Conservation (phyloP, 2,329 filamentous ascomycete genomes). For the Pseudogymnoascus sp. region DNA sequence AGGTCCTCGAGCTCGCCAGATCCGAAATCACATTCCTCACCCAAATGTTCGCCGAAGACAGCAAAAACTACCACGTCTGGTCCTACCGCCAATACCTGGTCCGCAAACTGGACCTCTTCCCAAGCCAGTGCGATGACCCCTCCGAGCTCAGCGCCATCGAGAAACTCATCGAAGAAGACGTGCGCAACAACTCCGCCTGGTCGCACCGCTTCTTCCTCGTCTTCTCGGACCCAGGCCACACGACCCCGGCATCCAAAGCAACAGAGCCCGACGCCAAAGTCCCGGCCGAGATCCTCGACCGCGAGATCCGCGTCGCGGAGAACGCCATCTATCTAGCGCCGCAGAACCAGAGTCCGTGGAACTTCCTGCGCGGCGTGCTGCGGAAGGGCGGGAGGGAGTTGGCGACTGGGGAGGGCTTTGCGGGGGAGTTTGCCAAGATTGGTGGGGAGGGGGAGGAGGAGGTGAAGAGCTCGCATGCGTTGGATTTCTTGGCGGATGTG, state of each 20-base stretch:
- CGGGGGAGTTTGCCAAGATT: constrained; percentile 43
- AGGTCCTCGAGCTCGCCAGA: constrained; percentile 48
- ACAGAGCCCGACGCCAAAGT: constrained; percentile 49
- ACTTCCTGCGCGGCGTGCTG: constrained; percentile 75
- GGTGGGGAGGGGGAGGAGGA: constrained; percentile 40
- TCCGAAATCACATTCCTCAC: constrained; percentile 71
- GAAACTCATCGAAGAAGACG: constrained; percentile 66
- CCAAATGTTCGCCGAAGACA: constrained; percentile 74
- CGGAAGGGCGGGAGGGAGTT: constrained; percentile 54
- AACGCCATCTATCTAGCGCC: constrained; percentile 70
- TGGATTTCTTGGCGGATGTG: constrained; percentile 67
- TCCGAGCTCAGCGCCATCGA: constrained; percentile 67
- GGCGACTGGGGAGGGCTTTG: constrained; percentile 41
- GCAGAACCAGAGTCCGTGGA: constrained; percentile 93
- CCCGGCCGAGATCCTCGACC: constrained; percentile 56
- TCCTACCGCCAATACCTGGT: constrained; percentile 75
- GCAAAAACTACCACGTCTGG: constrained; percentile 99
- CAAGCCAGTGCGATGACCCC: constrained; percentile 45
- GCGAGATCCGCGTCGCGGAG: constrained; percentile 70
- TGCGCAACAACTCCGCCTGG: constrained; percentile 96
- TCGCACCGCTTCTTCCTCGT: constrained; percentile 94
- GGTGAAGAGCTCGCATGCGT: constrained; percentile 56
- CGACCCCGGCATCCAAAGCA: constrained; percentile 41
- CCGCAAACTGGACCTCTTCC: constrained; percentile 59
- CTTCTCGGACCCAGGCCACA: constrained; percentile 55